Evolutionary conservation across 1,139 yeast species (phyloP), one percentile per base, ranked within the genome.

Genomic region (Saccharomyces hybrid): DNA sequence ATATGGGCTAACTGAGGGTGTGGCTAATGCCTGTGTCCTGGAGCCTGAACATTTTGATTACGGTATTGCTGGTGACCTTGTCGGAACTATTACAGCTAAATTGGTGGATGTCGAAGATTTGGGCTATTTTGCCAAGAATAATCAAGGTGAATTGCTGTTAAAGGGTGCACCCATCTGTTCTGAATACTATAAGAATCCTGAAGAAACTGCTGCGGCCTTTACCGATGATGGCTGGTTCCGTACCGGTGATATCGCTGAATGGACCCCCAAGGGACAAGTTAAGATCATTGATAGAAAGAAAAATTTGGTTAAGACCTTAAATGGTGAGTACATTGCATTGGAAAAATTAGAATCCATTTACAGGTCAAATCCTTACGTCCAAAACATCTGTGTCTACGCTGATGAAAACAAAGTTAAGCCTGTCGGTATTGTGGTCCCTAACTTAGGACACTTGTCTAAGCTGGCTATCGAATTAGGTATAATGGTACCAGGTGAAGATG

Each of bases 181-280:
- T 41, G 91, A 87, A 66, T 95, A 95, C 74, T 93, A 79, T 76
- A 81, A 84, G 70, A 91, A 93, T 70, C 85, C 82, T 57, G 77
- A 83, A 69, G 98, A 91, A 73, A 93, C 97, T 32, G 71, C 76
- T 52, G 83, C 73, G 31, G 89, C 96, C 0, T 85, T 88, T 65
- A 83, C 88, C 49, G 76, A 79, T 54, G 96, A 90, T 60, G 71
- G 70, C 23, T 95, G 98, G 97, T 95, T 95, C 77, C 81, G 77
- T 69, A 93, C 99, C 48, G 99, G 99, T 71, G 99, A 95, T 73
- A 89, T 95, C 71, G 97, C 93, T 67, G 93, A 89, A 75, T 90
- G 96, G 96, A 80, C 93, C 48, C 61, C 82, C 26, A 79, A 77
- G 61, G 99, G 99, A 63, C 83, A 83, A 57, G 76, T 95, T 67